Evolutionary conservation across 768 basidiomycete genomes (phyloP).

Genomic region (Termitomyces sp.): DNA sequence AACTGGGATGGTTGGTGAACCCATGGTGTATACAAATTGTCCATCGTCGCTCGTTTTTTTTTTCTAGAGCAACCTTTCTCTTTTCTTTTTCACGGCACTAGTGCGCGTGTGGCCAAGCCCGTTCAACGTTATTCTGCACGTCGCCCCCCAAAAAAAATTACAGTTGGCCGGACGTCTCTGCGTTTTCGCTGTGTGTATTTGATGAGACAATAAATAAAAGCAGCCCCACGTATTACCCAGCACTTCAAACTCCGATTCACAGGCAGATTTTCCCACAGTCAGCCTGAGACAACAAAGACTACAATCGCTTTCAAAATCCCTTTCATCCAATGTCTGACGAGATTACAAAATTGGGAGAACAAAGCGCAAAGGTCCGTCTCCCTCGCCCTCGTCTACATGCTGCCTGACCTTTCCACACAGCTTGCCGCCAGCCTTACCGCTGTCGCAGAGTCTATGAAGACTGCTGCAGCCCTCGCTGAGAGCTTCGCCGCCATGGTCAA

Average conservation of each 20-base stretch:
- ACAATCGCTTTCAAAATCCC: conserved; percentile 9
- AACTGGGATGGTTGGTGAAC: conserved; percentile 29
- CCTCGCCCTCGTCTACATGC: neutral
- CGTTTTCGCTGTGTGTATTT: conserved; percentile 10
- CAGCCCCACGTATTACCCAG: conserved; percentile 5
- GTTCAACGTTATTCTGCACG: conserved; percentile 15
- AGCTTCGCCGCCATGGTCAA: conserved; percentile 48
- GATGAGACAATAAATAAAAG: conserved; percentile 11
- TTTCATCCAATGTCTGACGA: conserved; percentile 22
- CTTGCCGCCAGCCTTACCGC: conserved; percentile 48
- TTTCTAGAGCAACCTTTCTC: conserved; percentile 26
- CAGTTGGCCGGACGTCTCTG: conserved; percentile 14
- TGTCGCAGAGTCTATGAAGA: conserved; percentile 61
- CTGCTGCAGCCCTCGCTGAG: conserved; percentile 57
- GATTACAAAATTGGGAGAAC: conserved; percentile 22
- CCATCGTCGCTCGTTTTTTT: conserved; percentile 33
- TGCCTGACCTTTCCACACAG: conserved; percentile 29
- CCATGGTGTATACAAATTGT: conserved; percentile 40
- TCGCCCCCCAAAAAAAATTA: conserved; percentile 14
- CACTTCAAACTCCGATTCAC: conserved; percentile 28
- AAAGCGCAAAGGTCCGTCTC: conserved; percentile 29
- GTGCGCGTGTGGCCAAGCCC: conserved; percentile 6
- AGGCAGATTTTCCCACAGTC: conserved; percentile 33
- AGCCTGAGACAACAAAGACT: conserved; percentile 17
- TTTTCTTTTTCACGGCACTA: conserved; percentile 26